Evolutionary conservation across 441 rosid species (phyloP), one percentile per base, ranked within the genome.

Genomic region (Lepidium campestre): DNA sequence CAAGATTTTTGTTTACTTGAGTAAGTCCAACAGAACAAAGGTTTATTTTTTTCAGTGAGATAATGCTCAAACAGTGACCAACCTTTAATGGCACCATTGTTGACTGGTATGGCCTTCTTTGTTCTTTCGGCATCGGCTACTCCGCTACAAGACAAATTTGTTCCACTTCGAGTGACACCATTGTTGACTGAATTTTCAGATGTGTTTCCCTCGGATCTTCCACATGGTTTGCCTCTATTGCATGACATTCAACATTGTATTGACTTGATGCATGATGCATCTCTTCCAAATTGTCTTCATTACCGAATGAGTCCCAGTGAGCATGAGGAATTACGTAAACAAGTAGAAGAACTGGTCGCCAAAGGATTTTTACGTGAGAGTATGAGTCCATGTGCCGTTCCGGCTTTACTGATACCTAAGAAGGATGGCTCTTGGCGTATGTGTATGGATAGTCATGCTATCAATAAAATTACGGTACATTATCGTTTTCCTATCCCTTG

Each of bases 181-280:
- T 2, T 45, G 3, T 4, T 45, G 5, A 0, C 49, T 2, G 1
- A 5, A 0, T 46, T 46, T 10, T 3, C 0, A 0, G 39, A 52
- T 9, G n/a, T 52, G 0, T 29, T 52, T 3, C 57, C n/a, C 0
- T 7, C 1, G 0, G 12, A 35, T 0, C 2, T 35, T 4, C 60
- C 60, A 0, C 1, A 0, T 0, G 7, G 0, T 0, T 7, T 55
- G 0, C 60, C 29, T 0, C 60, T 12, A 0, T 1, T 55, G 0
- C 18, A 27, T 0, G 60, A 35, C 0, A 55, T 55, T 2, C 44
- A 55, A 11, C 44, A 55, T 19, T n/a, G 7, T 1, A 55, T 55
- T 0, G 60, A 55, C 1, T 2, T 55, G 0, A 15, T 13, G 0
- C 60, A 17, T 0, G 1, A 55, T 12, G 2, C 7, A 0, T 17